A percentile compares a stretch with the other conserved stretches of the same genome.
Evolutionary conservation across 148 eudicot genomes (phyloP).

Genomic region (Bassia scoparia): DNA sequence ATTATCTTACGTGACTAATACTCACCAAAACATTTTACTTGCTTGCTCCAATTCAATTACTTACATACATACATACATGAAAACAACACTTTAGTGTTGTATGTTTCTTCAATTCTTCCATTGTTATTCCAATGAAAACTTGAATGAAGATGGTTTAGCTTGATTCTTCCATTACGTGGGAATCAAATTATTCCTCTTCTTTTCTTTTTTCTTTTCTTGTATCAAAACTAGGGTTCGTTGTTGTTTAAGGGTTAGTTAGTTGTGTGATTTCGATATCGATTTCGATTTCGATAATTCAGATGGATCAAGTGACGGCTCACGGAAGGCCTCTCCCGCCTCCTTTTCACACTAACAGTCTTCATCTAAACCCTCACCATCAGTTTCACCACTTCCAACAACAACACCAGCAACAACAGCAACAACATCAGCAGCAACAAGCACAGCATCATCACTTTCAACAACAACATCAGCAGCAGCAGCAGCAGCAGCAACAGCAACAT

Average conservation of each 20-base stretch:
- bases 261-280: neutral
- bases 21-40: neutral
- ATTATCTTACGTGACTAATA: neutral
- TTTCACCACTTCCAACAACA: slow-evolving; percentile 33
- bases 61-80: no score
- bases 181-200: neutral
- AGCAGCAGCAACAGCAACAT: slow-evolving; percentile 23
- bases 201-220: no score
- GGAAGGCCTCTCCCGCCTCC: slow-evolving; percentile 41
- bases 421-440: slow-evolving; percentile 13
- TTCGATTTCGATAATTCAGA: neutral
- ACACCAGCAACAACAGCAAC: slow-evolving; percentile 20
- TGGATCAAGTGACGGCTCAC: slow-evolving; percentile 38
- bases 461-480: slow-evolving; percentile 22
- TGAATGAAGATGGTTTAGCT: no score
- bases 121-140: neutral
- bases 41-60: no score
- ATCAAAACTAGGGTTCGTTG: no score
- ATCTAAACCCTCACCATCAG: slow-evolving; percentile 33
- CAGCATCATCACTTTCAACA: slow-evolving; percentile 4
- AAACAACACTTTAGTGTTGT: no score
- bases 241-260: no score
- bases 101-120: neutral
- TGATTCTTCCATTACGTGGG: no score
- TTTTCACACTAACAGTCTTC: slow-evolving; percentile 37